Percentiles rank a stretch among this genome's conserved stretches.
Conservation (phyloP, 345 rosid genomes). For the Conringia planisiliqua region DNA sequence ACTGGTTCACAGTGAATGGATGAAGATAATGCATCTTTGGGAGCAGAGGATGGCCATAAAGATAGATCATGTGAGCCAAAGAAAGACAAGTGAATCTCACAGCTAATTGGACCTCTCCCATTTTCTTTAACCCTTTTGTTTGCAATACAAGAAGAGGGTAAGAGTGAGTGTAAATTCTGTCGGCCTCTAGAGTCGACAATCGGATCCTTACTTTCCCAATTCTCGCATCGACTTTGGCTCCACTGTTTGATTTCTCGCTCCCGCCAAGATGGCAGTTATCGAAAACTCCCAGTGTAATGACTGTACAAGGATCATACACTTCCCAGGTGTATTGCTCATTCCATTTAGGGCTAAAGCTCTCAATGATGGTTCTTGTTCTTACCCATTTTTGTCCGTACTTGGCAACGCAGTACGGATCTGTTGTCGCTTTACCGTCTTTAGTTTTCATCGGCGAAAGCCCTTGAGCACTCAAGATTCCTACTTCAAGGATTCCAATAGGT, state of each 20-base stretch:
- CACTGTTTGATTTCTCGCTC: slow-evolving; percentile 48
- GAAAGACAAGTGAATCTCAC: slow-evolving; percentile 76
- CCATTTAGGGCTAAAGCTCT: slow-evolving; percentile 72
- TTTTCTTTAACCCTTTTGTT: slow-evolving; percentile 72
- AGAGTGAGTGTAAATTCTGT: slow-evolving; percentile 70
- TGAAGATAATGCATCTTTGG: slow-evolving; percentile 89
- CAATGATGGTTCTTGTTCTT: slow-evolving; percentile 70
- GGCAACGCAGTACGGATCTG: slow-evolving; percentile 83
- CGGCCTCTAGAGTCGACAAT: slow-evolving; percentile 67
- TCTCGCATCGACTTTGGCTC: slow-evolving; percentile 54
- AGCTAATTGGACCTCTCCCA: slow-evolving; percentile 80
- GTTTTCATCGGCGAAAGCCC: slow-evolving; percentile 76
- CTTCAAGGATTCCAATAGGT: slow-evolving; percentile 83
- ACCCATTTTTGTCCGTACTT: slow-evolving; percentile 91
- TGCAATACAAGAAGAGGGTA: slow-evolving; percentile 76
- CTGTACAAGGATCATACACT: slow-evolving; percentile 79
- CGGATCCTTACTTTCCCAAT: slow-evolving; percentile 81
- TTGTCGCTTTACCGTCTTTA: slow-evolving; percentile 54
- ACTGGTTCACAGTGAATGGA: slow-evolving; percentile 81
- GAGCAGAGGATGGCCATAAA: slow-evolving; percentile 67
- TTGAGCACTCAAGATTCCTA: slow-evolving; percentile 77
- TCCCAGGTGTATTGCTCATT: slow-evolving; percentile 94
- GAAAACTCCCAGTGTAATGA: slow-evolving; percentile 74
- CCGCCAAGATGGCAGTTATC: slow-evolving; percentile 82
- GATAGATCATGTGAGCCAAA: slow-evolving; percentile 64